Conservation (phyloP, 495 filamentous ascomycete genomes). For the Podospora conica region DNA sequence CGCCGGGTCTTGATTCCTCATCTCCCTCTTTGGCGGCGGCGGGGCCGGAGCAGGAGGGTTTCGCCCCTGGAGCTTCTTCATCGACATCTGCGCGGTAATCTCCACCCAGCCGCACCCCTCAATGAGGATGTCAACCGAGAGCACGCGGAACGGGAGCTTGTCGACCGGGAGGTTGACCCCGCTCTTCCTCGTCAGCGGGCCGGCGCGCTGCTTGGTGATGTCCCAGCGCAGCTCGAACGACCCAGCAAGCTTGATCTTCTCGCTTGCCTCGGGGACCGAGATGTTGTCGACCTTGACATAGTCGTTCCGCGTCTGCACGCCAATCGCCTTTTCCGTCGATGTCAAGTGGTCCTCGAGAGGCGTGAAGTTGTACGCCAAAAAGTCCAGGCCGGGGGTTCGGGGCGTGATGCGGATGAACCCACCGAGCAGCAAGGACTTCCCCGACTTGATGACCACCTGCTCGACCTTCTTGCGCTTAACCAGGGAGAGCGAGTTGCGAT, state of each 20-base stretch:
- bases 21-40: not conserved
- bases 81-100: conserved; percentile 71
- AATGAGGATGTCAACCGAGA: conserved; percentile 77
- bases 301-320: conserved; percentile 52
- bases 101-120: conserved; percentile 94
- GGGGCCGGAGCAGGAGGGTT: not conserved
- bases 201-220: conserved; percentile 65
- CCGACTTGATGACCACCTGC: conserved; percentile 64
- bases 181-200: conserved; percentile 48
- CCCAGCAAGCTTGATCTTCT: conserved; percentile 60
- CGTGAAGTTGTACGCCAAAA: conserved; percentile 74
- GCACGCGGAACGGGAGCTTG: conserved; percentile 67
- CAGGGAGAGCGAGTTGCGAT: conserved; percentile 69
- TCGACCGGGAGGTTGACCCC: conserved; percentile 51
- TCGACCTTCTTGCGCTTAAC: conserved; percentile 58
- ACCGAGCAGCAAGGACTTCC: conserved; percentile 78
- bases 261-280: conserved; percentile 48
- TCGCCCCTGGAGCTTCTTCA: conserved; percentile 30
- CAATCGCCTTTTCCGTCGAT: conserved; percentile 68
- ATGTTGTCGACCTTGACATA: conserved; percentile 53
- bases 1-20: not conserved
- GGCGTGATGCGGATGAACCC: conserved; percentile 88
- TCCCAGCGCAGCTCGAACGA: conserved; percentile 70
- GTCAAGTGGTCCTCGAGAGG: conserved; percentile 68
- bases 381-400: conserved; percentile 50